These are phyloP conservation scores for Suillus sp. DNA, from an alignment of 768 basidiomycete genomes.

Conservation along the genomic window DNA sequence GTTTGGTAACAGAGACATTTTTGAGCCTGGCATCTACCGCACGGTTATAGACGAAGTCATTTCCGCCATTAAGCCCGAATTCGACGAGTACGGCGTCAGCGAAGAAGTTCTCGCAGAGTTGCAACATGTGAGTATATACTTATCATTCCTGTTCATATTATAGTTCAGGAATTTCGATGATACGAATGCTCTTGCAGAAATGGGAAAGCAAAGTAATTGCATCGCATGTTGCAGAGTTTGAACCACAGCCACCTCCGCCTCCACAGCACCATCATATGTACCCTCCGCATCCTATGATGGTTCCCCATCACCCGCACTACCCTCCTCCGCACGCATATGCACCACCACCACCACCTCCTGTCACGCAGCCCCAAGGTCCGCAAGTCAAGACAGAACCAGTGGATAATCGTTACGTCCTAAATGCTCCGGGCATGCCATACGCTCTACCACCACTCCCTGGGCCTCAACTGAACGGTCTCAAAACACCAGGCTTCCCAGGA, in stretches of 20 bases:
- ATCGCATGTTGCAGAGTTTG: conserved; percentile 96
- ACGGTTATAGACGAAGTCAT: conserved; percentile 97
- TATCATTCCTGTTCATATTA: conserved; percentile 19
- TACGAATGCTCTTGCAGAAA: conserved; percentile 57
- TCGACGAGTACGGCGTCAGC: conserved; percentile 94
- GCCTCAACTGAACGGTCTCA: conserved; percentile 60
- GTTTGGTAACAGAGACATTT: conserved; percentile 51
- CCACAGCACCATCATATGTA: conserved; percentile 53
- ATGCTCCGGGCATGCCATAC: conserved; percentile 47
- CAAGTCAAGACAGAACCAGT: conserved; percentile 75
- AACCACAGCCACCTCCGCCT: conserved; percentile 52
- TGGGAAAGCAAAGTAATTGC: conserved; percentile 95
- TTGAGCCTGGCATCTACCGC: conserved; percentile 91
- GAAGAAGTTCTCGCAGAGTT: conserved; percentile 89
- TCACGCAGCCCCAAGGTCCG: conserved; percentile 34
- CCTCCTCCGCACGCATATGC: conserved; percentile 51
- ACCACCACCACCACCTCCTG: conserved; percentile 43
- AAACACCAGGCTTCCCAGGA: conserved; percentile 52
- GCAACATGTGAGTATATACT: conserved; percentile 69
- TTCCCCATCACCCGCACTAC: conserved; percentile 57
- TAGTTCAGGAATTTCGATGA: conserved; percentile 6
- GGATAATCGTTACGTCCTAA: conserved; percentile 68
- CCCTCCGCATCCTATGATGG: conserved; percentile 64
- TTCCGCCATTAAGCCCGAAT: conserved; percentile 82
- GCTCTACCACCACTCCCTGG: conserved; percentile 64